Conservation (phyloP, 257 asterid genomes). For the Nyctanthes arbortristis region DNA sequence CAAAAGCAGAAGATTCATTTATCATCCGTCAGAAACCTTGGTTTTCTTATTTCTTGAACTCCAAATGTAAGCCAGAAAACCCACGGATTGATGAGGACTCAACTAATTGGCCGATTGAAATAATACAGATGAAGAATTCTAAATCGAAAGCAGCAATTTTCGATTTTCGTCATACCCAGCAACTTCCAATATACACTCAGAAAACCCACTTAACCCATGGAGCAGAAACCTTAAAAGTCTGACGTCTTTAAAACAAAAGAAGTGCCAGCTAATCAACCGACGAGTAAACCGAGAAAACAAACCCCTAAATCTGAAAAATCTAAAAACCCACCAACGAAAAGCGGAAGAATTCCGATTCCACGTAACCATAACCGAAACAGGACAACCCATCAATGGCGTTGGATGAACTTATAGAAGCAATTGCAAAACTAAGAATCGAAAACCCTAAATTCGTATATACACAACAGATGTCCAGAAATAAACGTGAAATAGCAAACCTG, state of each 20-base stretch:
- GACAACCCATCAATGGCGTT: slow-evolving; percentile 4
- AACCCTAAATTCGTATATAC: not conserved
- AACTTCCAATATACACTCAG: not conserved
- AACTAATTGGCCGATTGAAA: not conserved
- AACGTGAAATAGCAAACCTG: slow-evolving; percentile 23
- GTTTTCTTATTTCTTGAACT: not conserved
- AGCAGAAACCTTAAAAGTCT: not conserved
- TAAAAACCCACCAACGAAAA: slow-evolving; percentile 7
- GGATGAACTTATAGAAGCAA: not conserved
- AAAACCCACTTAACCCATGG: not conserved
- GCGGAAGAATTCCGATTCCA: slow-evolving; percentile 8
- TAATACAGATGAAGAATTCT: not conserved
- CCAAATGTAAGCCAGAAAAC: not conserved
- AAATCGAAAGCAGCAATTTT: not conserved
- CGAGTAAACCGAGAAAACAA: slow-evolving; percentile 4
- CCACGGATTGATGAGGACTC: not conserved
- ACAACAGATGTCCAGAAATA: not conserved
- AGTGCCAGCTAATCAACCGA: not conserved
- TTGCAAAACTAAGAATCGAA: not conserved
- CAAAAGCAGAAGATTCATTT: not conserved
- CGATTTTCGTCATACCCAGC: not conserved
- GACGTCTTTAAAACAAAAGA: not conserved
- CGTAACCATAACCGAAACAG: not conserved
- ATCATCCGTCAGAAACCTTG: not conserved
- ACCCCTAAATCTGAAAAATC: slow-evolving; percentile 6